Evolutionary conservation across 495 filamentous ascomycete species (phyloP).

Genomic region (Podospora fimiseda): DNA sequence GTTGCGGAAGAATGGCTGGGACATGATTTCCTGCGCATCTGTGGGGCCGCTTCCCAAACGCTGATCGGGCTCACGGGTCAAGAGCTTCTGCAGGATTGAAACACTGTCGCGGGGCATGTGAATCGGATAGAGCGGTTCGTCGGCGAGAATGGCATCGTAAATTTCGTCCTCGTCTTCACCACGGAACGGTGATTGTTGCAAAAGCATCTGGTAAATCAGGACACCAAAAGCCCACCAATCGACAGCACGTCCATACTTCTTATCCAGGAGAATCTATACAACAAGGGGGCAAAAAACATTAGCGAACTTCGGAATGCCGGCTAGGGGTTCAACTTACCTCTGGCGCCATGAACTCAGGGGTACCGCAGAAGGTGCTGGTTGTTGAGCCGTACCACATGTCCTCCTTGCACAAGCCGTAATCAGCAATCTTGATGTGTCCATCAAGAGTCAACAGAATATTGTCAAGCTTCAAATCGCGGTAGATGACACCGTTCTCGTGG

Average conservation of each 20-base stretch:
- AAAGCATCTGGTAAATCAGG: slow-evolving; percentile 98
- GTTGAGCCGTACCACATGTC: slow-evolving; percentile 99
- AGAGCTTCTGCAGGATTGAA: slow-evolving; percentile 93
- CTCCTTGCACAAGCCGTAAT: slow-evolving; percentile 99
- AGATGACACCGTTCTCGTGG: slow-evolving; percentile 98
- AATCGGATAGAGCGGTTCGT: slow-evolving; percentile 96
- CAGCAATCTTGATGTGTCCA: slow-evolving; percentile 96
- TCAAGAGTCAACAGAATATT: slow-evolving; percentile 95
- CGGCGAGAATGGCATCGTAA: slow-evolving; percentile 96
- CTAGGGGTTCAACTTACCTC: slow-evolving; percentile 55
- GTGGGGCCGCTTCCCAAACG: slow-evolving; percentile 91
- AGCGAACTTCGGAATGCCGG: background rate
- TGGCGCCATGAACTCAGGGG: slow-evolving; percentile 98
- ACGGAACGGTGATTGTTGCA: slow-evolving; percentile 97
- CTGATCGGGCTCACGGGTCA: slow-evolving; percentile 90
- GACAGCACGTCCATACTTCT: slow-evolving; percentile 97
- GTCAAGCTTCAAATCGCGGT: slow-evolving; percentile 98
- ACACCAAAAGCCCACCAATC: slow-evolving; percentile 99
- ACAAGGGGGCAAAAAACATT: background rate
- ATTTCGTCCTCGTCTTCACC: slow-evolving; percentile 99
- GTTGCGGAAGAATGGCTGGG: slow-evolving; percentile 94
- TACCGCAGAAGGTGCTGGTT: slow-evolving; percentile 98
- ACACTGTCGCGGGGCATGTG: slow-evolving; percentile 99
- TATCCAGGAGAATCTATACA: slow-evolving; percentile 84
- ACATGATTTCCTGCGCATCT: slow-evolving; percentile 99